Percentiles rank a stretch among this genome's conserved stretches.
These are phyloP conservation scores for Prunus davidiana DNA, from an alignment of 306 rosid genomes.

Conservation along the genomic window DNA sequence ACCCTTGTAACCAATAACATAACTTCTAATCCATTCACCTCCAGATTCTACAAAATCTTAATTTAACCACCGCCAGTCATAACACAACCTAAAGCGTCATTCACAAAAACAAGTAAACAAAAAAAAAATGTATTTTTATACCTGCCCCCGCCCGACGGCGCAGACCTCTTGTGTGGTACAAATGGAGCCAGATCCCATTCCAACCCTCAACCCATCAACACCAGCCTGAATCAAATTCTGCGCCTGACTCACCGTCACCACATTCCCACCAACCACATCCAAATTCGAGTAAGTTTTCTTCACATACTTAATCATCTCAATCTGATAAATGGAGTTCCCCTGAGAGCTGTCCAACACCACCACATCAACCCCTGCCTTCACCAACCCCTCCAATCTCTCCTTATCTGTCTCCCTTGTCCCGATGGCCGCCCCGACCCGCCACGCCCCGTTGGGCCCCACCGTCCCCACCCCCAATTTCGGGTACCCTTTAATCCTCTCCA, in stretches of 20 bases:
- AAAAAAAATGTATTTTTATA: conserved; percentile 19
- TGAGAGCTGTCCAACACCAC: conserved; percentile 92
- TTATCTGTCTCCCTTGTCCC: conserved; percentile 86
- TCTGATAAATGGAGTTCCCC: conserved; percentile 82
- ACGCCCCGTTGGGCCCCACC: conserved; percentile 66
- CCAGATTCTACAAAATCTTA: neutral
- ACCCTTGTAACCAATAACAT: neutral
- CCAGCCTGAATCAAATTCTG: conserved; percentile 87
- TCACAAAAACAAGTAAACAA: neutral
- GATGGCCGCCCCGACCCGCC: conserved; percentile 77
- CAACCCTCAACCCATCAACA: conserved; percentile 83
- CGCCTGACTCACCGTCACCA: conserved; percentile 84
- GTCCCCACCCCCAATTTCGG: conserved; percentile 67
- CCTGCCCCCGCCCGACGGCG: conserved; percentile 97
- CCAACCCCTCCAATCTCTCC: conserved; percentile 73
- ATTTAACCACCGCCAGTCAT: neutral
- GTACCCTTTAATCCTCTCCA: conserved; percentile 60
- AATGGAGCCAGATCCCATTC: conserved; percentile 98
- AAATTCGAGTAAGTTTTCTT: conserved; percentile 54
- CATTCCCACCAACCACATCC: conserved; percentile 95
- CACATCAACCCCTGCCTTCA: conserved; percentile 75
- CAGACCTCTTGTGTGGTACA: conserved; percentile 97
- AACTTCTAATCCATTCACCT: neutral
- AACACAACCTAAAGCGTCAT: neutral
- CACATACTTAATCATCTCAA: conserved; percentile 80